Base-by-base conservation (phyloP, 1,139 yeast species). In the Suhomyces wounanorum region DNA sequence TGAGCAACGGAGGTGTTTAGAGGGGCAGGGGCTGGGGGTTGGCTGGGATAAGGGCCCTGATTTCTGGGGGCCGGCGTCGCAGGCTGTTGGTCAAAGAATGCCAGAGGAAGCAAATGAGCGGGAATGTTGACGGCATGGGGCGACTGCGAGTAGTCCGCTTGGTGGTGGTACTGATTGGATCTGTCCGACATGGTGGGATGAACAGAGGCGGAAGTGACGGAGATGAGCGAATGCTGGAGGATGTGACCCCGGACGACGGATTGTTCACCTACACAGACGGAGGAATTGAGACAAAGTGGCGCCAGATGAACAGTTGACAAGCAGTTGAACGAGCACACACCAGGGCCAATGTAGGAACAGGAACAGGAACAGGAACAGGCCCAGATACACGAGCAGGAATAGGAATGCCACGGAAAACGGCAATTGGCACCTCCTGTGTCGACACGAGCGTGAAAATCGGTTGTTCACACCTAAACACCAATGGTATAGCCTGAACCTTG, bases 101-200 rank as follows among this genome's bases (percentile, higher is more conserved):
- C 64, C 57, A 62, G 73, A 1, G 77, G 77, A 45, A 73, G 57
- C 51, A 73, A 65, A 58, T 73, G 77, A 14, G 70, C 65, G 4
- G 77, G 77, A 37, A 73, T 55, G 49, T 55, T 60, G 42, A 59
- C 54, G 16, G 55, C 49, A 37, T 55, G 56, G 3, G 50, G 53
- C 40, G 46, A 37, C 10, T 43, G 47, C 33, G 36, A 47, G 41
- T 50, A 47, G 38, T 46, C 52, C 23, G 44, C 28, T 28, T 40
- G 45, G 9, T 45, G 48, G 21, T 43, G 47, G 44, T 37, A 48
- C 35, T 40, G 31, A 25, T 42, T 17, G 45, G 49, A 42, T 30
- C 50, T 28, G 31, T 46, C 49, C 33, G 45, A 41, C 45, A 41
- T 46, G 48, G 7, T 10, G 33, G 33, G 30, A 3, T 3, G 30